These are phyloP conservation scores for Boletus sp. DNA, from an alignment of 1,284 basidiomycete genomes.

Conservation along the genomic window DNA sequence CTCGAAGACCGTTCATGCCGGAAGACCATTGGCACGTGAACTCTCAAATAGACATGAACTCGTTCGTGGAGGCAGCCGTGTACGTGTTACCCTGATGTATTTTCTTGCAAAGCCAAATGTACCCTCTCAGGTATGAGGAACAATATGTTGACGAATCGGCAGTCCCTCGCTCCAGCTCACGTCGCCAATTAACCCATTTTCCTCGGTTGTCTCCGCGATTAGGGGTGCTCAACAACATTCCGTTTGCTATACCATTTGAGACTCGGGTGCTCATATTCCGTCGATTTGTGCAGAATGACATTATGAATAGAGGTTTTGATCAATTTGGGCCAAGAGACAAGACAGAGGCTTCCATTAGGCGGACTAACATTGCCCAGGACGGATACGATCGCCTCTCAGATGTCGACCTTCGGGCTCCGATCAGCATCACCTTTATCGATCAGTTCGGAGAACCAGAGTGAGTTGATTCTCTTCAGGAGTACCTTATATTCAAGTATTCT, in stretches of 20 bases:
- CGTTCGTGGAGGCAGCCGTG: slow-evolving; percentile 90
- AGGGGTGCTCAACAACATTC: slow-evolving; percentile 92
- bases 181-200: slow-evolving; percentile 65
- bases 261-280: slow-evolving; percentile 88
- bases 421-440: slow-evolving; percentile 90
- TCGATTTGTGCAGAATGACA: slow-evolving; percentile 71
- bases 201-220: slow-evolving; percentile 79
- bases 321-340: slow-evolving; percentile 27
- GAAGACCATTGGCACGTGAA: slow-evolving; percentile 87
- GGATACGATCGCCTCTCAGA: slow-evolving; percentile 82
- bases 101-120: neutral
- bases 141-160: slow-evolving; percentile 39
- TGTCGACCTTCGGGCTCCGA: slow-evolving; percentile 70
- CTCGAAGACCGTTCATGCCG: slow-evolving; percentile 75
- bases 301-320: slow-evolving; percentile 19
- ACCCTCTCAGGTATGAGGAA: slow-evolving; percentile 51
- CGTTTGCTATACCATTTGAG: slow-evolving; percentile 94
- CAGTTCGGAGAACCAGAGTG: slow-evolving; percentile 83
- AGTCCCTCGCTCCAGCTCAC: slow-evolving; percentile 45
- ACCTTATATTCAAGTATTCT: neutral
- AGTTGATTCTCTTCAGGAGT: slow-evolving; percentile 29
- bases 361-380: slow-evolving; percentile 79
- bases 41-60: slow-evolving; percentile 70
- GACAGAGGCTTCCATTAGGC: slow-evolving; percentile 62
- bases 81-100: slow-evolving; percentile 30